Percentiles rank a stretch among this genome's conserved stretches.
Evolutionary conservation across 1,139 yeast species (phyloP).

Genomic region (Taphrina sp.): DNA sequence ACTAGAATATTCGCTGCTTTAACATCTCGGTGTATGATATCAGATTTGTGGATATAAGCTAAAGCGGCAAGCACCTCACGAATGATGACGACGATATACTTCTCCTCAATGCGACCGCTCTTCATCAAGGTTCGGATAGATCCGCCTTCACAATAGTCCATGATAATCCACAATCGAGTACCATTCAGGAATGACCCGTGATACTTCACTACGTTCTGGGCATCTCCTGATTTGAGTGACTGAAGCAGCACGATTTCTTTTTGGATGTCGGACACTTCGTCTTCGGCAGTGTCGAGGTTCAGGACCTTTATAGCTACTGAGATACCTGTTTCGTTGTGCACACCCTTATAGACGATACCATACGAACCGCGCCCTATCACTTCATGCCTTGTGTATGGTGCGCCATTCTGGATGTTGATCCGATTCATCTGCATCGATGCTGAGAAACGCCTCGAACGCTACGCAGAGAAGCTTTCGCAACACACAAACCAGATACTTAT

Average conservation of each 20-base stretch:
- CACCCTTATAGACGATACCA: slow-evolving; percentile 91
- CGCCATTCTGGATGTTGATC: background rate
- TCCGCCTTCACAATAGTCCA: slow-evolving; percentile 98
- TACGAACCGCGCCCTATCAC: slow-evolving; percentile 94
- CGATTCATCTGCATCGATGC: too few species aligned
- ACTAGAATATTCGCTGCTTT: slow-evolving; percentile 94
- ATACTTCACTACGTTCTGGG: slow-evolving; percentile 77
- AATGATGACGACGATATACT: slow-evolving; percentile 72
- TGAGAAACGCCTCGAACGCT: too few species aligned
- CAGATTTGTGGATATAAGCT: slow-evolving; percentile 77
- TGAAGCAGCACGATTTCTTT: slow-evolving; percentile 85
- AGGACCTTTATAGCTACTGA: slow-evolving; percentile 91
- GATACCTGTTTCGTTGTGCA: slow-evolving; percentile 61
- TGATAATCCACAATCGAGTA: slow-evolving; percentile 90
- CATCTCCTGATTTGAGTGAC: slow-evolving; percentile 74
- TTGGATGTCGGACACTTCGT: slow-evolving; percentile 92
- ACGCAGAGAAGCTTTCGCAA: too few species aligned
- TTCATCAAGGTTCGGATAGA: slow-evolving; percentile 80
- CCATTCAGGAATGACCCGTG: slow-evolving; percentile 85
- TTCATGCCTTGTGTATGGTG: slow-evolving; percentile 62
- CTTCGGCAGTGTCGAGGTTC: slow-evolving; percentile 87
- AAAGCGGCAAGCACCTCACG: slow-evolving; percentile 79
- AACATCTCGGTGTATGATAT: slow-evolving; percentile 91
- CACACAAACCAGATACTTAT: too few species aligned
- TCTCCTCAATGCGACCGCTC: slow-evolving; percentile 86